Evolutionary conservation across 73 alveolate genomes (phyloP).

Genomic region (Paramecium sonneborni): DNA sequence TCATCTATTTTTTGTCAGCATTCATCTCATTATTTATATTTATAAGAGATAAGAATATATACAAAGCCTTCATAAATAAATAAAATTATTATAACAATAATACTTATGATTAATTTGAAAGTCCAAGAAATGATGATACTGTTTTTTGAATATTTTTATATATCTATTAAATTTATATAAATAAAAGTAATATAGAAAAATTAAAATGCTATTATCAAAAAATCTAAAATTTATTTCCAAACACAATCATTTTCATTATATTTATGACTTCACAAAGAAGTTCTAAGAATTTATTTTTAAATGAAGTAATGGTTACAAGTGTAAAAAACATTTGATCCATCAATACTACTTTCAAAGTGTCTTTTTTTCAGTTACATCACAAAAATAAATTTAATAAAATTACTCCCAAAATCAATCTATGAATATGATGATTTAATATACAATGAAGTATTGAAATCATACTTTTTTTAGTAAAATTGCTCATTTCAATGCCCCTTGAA

Average conservation of each 20-base stretch:
- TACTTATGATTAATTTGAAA: not conserved
- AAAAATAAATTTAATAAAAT: no score
- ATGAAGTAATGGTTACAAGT: not conserved
- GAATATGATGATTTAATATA: not conserved
- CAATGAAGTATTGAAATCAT: constrained; percentile 71
- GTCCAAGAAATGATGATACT: not conserved
- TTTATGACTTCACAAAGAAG: not conserved
- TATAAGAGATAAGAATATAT: not conserved
- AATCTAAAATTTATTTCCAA: not conserved
- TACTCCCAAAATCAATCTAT: no score
- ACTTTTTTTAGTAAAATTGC: constrained; percentile 98
- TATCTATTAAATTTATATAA: not conserved
- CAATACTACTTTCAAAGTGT: not conserved
- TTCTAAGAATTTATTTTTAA: no score
- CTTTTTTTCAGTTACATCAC: no score
- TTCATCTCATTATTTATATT: not conserved
- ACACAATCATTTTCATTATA: not conserved
- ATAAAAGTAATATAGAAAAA: not conserved
- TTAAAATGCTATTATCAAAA: not conserved
- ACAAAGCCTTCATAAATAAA: not conserved
- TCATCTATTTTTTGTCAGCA: not conserved
- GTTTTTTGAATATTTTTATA: not conserved
- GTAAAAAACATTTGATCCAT: not conserved
- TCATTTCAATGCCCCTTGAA: constrained; percentile 91
- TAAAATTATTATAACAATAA: not conserved